phyloP scores from a whole-genome alignment of 371 early-diverging fungal species.

The Mortierella sp. region DNA sequence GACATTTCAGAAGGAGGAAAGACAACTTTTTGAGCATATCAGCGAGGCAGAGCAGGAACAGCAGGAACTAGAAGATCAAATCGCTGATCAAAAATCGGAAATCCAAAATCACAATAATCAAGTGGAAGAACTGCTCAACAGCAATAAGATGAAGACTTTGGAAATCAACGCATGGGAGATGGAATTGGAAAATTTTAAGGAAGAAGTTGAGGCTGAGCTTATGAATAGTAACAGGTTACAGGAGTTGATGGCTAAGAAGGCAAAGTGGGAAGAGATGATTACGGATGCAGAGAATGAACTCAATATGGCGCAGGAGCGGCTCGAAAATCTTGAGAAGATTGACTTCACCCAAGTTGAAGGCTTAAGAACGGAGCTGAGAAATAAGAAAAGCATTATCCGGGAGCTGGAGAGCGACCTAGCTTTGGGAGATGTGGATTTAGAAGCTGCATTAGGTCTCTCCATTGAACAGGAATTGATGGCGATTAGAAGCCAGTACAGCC shows the following conservation, averaged over 20 bases:
- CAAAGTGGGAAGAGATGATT: not conserved
- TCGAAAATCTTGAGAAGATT: not conserved
- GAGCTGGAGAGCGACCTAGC: conserved; percentile 17
- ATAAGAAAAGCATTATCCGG: conserved; percentile 10
- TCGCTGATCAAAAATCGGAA: conserved; percentile 5
- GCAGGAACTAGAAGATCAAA: not conserved
- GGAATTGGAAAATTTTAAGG: conserved; percentile 9
- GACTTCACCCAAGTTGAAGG: not conserved
- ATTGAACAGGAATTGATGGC: conserved; percentile 40
- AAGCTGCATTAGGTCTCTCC: conserved; percentile 21
- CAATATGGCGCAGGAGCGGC: not conserved
- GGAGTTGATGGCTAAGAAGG: not conserved
- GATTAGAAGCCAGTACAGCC: conserved; percentile 9
- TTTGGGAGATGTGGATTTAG: conserved; percentile 13
- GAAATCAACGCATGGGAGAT: conserved; percentile 11
- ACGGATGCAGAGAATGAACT: not conserved
- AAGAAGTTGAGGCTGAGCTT: not conserved
- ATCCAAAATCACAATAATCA: conserved; percentile 12
- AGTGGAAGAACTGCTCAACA: not conserved
- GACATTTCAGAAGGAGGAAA: conserved; percentile 19
- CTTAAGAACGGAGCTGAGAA: not conserved
- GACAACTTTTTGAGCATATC: conserved; percentile 1
- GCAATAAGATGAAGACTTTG: not conserved
- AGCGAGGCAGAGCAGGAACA: conserved; percentile 10
- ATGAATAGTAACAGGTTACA: not conserved